Evolutionary conservation across 805 yeast species (phyloP).

Genomic region (Sugiyamaella marilandica): DNA sequence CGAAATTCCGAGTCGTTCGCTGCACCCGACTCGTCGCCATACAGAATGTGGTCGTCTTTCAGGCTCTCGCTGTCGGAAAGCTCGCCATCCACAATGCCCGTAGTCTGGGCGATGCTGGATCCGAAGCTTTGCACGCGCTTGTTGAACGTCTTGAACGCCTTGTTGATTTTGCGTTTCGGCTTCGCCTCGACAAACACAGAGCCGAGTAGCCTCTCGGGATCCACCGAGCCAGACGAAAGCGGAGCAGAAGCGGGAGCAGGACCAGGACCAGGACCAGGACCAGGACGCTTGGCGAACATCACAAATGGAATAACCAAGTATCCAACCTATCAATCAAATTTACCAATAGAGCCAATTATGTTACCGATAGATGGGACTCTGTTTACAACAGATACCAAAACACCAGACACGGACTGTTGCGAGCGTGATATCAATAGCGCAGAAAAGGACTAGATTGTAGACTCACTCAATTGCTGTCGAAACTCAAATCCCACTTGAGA

Average conservation of each 20-base stretch:
- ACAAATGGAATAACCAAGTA: no score
- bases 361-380: no score
- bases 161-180: conserved; percentile 20
- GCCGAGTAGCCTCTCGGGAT: neutral
- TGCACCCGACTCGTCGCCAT: conserved; percentile 11
- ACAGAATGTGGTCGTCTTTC: conserved; percentile 10
- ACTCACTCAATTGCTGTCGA: no score
- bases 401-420: no score
- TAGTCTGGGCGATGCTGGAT: conserved; percentile 12
- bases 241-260: neutral
- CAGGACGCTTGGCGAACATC: neutral
- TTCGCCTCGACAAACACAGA: conserved; percentile 17
- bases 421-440: no score
- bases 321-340: no score
- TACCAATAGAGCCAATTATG: no score
- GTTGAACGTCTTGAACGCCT: conserved; percentile 20
- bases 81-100: conserved; percentile 18
- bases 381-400: no score
- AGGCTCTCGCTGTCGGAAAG: conserved; percentile 10
- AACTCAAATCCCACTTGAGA: no score
- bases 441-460: no score
- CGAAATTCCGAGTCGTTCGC: conserved; percentile 16
- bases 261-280: neutral
- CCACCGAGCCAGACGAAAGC: neutral
- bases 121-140: conserved; percentile 18